Evolutionary conservation across 192 early-diverging fungal genomes (phyloP).

Genomic region (Backusella tarrabulga): DNA sequence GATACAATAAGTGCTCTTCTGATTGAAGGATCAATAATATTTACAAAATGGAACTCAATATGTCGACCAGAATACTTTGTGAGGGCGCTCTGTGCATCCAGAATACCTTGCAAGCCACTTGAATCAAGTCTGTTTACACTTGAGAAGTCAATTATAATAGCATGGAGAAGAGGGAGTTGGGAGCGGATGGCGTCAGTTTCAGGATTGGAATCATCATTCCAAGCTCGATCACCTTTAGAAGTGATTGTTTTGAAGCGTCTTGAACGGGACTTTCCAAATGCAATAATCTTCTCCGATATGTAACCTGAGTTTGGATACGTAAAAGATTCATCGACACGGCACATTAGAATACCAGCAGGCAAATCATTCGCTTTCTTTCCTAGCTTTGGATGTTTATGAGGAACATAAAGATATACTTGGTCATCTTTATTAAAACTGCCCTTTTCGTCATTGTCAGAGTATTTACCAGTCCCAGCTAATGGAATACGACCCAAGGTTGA

Average conservation of each 20-base stretch:
- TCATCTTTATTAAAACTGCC: not conserved
- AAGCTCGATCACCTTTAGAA: constrained; percentile 28
- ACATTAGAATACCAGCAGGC: constrained; percentile 67
- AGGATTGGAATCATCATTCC: constrained; percentile 30
- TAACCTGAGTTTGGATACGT: constrained; percentile 74
- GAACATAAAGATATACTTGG: constrained; percentile 29
- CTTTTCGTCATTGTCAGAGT: not conserved
- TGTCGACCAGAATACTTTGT: constrained; percentile 30
- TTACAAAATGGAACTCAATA: constrained; percentile 37
- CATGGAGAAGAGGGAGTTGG: constrained; percentile 30
- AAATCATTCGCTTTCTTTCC: constrained; percentile 23
- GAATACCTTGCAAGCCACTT: constrained; percentile 35
- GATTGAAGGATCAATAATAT: constrained; percentile 26
- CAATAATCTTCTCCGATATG: constrained; percentile 54
- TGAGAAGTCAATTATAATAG: constrained; percentile 30
- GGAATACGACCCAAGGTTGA: constrained; percentile 44
- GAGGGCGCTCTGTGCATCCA: constrained; percentile 30
- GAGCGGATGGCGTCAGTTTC: constrained; percentile 31
- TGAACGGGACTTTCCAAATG: constrained; percentile 22
- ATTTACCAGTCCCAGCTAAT: not conserved
- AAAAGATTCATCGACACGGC: constrained; percentile 66
- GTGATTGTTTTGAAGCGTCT: constrained; percentile 11
- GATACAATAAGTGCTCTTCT: constrained; percentile 26
- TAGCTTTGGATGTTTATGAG: constrained; percentile 22
- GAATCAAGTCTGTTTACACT: constrained; percentile 37